phyloP scores from a whole-genome alignment of 768 basidiomycete species.

The Termitomyces sp. region DNA sequence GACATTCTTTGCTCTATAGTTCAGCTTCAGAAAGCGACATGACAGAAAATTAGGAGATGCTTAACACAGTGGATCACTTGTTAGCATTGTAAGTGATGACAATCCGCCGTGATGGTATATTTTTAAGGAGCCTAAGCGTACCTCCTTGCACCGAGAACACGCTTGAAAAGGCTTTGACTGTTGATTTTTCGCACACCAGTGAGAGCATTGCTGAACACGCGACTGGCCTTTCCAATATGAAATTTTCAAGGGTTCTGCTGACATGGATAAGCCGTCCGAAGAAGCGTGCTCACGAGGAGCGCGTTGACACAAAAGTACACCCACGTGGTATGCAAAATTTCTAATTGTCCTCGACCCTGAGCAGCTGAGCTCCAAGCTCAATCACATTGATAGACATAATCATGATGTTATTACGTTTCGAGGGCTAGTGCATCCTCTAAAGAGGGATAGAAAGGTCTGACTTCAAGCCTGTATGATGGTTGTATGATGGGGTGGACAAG shows the following conservation, averaged over 20 bases:
- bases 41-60: slow-evolving; percentile 4
- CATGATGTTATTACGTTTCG: too few species aligned
- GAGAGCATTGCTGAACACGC: slow-evolving; percentile 21
- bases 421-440: too few species aligned
- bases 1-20: slow-evolving; percentile 19
- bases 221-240: slow-evolving; percentile 22
- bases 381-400: too few species aligned
- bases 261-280: neutral
- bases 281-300: slow-evolving; percentile 1
- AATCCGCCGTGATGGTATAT: neutral
- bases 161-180: slow-evolving; percentile 19
- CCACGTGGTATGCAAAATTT: neutral
- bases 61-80: slow-evolving; percentile 22
- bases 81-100: neutral
- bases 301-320: neutral
- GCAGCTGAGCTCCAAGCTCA: too few species aligned
- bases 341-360: too few species aligned
- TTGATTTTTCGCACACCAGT: slow-evolving; percentile 25
- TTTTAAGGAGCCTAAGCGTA: neutral
- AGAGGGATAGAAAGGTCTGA: too few species aligned
- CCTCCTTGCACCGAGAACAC: slow-evolving; percentile 24
- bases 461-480: too few species aligned
- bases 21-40: neutral
- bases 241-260: slow-evolving; percentile 3
- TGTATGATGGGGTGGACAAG: too few species aligned